phyloP scores from a whole-genome alignment of 225 moss, liverwort and hornwort genomes.

The Straminergon stramineum region DNA sequence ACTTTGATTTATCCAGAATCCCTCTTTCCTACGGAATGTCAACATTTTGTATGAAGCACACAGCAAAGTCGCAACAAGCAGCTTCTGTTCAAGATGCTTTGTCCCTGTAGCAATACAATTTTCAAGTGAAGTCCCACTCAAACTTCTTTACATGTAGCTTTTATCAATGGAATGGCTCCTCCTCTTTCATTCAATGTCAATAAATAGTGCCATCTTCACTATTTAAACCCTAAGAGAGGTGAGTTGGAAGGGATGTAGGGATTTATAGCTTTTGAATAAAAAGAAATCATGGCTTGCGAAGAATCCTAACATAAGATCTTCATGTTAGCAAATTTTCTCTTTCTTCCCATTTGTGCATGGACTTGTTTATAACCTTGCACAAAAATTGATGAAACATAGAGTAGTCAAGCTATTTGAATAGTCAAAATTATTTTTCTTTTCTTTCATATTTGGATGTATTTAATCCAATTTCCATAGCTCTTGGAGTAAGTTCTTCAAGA shows the following conservation, averaged over 20 bases:
- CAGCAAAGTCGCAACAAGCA: neutral
- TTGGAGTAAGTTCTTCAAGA: neutral
- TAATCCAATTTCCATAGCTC: neutral
- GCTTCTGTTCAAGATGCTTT: neutral
- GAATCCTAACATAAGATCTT: neutral
- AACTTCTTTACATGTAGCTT: neutral
- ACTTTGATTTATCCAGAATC: neutral
- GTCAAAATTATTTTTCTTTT: neutral
- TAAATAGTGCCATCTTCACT: neutral
- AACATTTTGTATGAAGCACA: neutral
- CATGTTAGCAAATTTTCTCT: neutral
- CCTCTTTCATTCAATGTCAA: accelerated
- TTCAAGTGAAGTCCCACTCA: neutral
- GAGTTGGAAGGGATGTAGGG: neutral
- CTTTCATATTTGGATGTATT: neutral
- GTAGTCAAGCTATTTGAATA: neutral
- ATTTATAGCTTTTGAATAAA: neutral
- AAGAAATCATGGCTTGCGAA: neutral
- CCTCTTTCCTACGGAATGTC: neutral
- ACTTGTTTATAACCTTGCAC: neutral
- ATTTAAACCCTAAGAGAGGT: neutral
- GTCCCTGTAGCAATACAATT: neutral
- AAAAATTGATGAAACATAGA: neutral
- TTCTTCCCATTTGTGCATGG: neutral
- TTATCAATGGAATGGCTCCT: neutral